Evolutionary conservation across 2,329 filamentous ascomycete species (phyloP).

Genomic region (Cadophora sp.): DNA sequence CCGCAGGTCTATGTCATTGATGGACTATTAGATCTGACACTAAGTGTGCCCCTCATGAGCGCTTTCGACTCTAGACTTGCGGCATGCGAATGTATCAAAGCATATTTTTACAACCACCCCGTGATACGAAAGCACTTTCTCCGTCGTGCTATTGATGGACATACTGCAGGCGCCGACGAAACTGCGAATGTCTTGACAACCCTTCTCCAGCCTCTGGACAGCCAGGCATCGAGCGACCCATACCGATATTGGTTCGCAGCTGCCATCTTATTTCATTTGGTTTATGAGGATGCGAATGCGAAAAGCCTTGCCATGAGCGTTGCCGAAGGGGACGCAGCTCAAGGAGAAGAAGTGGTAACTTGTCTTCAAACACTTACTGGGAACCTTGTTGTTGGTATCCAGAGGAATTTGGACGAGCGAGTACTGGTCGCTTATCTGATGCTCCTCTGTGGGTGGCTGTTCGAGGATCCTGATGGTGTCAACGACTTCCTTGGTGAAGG

Average conservation of each 20-base stretch:
- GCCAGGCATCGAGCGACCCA: constrained; percentile 72
- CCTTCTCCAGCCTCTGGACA: constrained; percentile 71
- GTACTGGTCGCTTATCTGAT: constrained; percentile 87
- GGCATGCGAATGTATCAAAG: constrained; percentile 88
- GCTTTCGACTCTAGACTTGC: constrained; percentile 83
- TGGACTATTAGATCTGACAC: constrained; percentile 81
- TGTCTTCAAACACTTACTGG: constrained; percentile 88
- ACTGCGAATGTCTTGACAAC: constrained; percentile 89
- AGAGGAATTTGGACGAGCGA: constrained; percentile 78
- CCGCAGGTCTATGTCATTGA: constrained; percentile 88
- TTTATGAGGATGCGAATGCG: constrained; percentile 80
- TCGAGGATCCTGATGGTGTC: constrained; percentile 88
- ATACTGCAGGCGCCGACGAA: constrained; percentile 77
- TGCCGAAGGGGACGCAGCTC: constrained; percentile 86
- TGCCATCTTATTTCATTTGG: constrained; percentile 83
- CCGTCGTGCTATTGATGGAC: constrained; percentile 85
- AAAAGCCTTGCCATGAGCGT: constrained; percentile 83
- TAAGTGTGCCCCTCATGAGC: constrained; percentile 70
- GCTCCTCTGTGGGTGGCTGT: constrained; percentile 87
- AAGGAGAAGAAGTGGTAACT: constrained; percentile 93
- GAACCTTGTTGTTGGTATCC: constrained; percentile 82
- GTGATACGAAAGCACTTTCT: constrained; percentile 88
- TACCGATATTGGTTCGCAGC: constrained; percentile 92
- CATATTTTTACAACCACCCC: constrained; percentile 84
- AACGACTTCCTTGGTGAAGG: constrained; percentile 93